Percentiles rank a stretch among this genome's conserved stretches.
Evolutionary conservation across 2,329 filamentous ascomycete species (phyloP).

Genomic region (Ramularia collo-cygni): DNA sequence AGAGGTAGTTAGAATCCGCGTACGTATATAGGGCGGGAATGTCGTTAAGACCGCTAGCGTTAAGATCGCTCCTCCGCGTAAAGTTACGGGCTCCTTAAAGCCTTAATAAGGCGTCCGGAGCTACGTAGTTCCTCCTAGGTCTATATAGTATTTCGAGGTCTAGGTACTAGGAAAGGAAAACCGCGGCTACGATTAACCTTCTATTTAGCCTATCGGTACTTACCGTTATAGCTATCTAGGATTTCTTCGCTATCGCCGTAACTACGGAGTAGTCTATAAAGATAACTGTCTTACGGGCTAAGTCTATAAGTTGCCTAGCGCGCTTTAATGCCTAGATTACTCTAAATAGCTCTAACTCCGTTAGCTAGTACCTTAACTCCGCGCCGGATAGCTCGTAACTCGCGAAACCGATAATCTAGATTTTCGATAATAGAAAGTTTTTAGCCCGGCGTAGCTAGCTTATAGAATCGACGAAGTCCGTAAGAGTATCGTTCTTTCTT

Average conservation of each 20-base stretch:
- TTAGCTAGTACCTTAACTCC: not conserved
- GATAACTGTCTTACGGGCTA: not conserved
- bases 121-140: not conserved
- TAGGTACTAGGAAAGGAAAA: not conserved
- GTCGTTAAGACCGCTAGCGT: not conserved
- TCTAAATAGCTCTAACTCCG: not conserved
- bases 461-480: not conserved
- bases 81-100: not conserved
- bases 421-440: not conserved
- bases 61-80: not conserved
- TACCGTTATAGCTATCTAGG: not conserved
- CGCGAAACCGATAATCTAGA: constrained; percentile 1
- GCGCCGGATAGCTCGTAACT: not conserved
- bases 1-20: not conserved
- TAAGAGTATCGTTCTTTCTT: not conserved
- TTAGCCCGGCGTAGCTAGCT: not conserved
- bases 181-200: not conserved
- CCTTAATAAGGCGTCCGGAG: not conserved
- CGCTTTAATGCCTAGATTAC: constrained; percentile 1
- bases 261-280: constrained; percentile 1
- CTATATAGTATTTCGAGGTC: constrained; percentile 1
- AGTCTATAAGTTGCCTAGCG: not conserved
- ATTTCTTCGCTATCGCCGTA: not conserved
- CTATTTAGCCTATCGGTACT: not conserved
- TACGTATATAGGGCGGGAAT: not conserved